Evolutionary conservation across 257 asterid species (phyloP).

Genomic region (Pogostemon cablin): DNA sequence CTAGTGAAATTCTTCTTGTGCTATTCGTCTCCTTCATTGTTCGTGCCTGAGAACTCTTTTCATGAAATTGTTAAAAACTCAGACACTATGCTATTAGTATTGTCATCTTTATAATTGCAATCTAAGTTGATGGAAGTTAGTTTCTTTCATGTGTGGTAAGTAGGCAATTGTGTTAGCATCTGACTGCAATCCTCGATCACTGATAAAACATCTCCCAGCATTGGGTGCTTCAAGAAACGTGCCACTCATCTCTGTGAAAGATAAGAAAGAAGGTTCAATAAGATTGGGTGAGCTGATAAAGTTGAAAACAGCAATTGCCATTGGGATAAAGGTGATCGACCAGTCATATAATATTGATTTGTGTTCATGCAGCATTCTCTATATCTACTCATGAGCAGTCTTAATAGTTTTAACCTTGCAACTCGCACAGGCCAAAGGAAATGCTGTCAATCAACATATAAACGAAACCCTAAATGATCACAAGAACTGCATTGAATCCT

Average conservation of each 20-base stretch:
- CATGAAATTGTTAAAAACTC: not conserved
- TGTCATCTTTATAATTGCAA: not conserved
- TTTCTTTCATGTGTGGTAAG: constrained; percentile 1
- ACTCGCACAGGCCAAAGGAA: constrained; percentile 60
- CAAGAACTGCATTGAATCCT: constrained; percentile 25
- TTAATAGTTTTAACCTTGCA: constrained; percentile 18
- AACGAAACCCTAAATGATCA: constrained; percentile 34
- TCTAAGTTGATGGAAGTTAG: constrained; percentile 7
- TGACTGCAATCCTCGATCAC: constrained; percentile 83
- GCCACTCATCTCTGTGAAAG: constrained; percentile 66
- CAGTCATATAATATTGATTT: not conserved
- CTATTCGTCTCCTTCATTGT: not conserved
- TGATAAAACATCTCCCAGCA: constrained; percentile 72
- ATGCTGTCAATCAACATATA: constrained; percentile 51
- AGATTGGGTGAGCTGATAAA: constrained; percentile 80
- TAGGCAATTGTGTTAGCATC: constrained; percentile 78
- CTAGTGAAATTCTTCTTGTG: constrained; percentile 7
- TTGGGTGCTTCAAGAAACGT: constrained; percentile 76
- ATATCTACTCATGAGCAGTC: not conserved
- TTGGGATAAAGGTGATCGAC: constrained; percentile 71
- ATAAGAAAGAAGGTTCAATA: constrained; percentile 67
- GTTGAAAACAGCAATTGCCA: constrained; percentile 77
- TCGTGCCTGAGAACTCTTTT: not conserved
- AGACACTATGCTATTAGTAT: not conserved
- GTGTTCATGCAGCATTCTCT: not conserved